Base-by-base conservation (phyloP, 2,329 filamentous ascomycete species). In the Endoconidiophora polonica region DNA sequence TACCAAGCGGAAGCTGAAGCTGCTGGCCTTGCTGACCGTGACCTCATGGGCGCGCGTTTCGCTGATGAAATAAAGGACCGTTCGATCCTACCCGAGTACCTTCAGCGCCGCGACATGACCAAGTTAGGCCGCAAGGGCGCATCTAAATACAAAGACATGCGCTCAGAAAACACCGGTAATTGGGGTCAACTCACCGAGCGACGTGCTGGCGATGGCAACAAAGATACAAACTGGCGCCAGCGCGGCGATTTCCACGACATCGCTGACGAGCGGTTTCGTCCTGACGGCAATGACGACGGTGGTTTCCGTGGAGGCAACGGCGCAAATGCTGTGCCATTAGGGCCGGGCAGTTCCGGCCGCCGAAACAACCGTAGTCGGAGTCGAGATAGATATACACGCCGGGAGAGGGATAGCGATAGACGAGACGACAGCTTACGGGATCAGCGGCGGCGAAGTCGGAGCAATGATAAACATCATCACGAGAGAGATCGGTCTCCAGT, bases 71-170 rank as follows among this genome's bases (percentile, higher is more conserved):
- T 90, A 53, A 73, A 74, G 44, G 86, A 94, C 59, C 80, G 86
- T 43, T 84, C 91, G 58, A 69, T 86, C 1, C 66, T 98, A 58
- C 91, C 91, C 2, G 81, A 94, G 67, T 93, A 88, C 56, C 79
- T 98, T 70, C 87, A 94, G 67, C 79, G 93, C 59, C 73, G 91
- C 51, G 91, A 96, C 65, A 86, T 91, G 82, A 90, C 88, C 12
- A 90, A 88, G 67, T 66, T 98, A 23, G 91, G 91, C 20, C 86
- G 83, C 67, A 94, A 94, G 69, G 90, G 91, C 18, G 79, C 85
- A 24, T 88, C 86, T 5, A 85, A 83, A 63, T 96, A 96, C 66
- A 83, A 76, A 58, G 91, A 98, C 64, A 73, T 98, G 59, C 81
- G 80, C 62, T 77, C 71, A 12, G 90, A 98, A 66, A 91, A 98